Evolutionary conservation across 1,139 yeast species (phyloP), one percentile per base, ranked within the genome.

Genomic region (Candida tropicalis): DNA sequence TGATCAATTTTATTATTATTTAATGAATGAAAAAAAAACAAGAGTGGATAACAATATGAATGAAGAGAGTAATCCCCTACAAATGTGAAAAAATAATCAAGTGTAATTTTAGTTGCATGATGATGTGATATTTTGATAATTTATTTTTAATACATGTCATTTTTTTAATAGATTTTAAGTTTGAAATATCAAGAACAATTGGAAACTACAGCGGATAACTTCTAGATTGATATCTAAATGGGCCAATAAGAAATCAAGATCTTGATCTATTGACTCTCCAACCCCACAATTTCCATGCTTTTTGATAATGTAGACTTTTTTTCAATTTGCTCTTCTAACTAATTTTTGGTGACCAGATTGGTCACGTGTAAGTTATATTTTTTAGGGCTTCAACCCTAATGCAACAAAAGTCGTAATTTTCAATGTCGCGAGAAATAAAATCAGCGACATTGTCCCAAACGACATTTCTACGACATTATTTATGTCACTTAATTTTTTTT

Each of bases 41-140:
- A 6, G 8, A 28, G n/a, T n/a, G n/a, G n/a, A n/a, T n/a, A n/a
- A n/a, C n/a, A n/a, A n/a, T n/a, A 34, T 24, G 22, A 15, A 34
- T 13, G 25, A 18, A 24, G 31, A 13, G 16, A 24, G 15, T 23
- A 2, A 13, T 8, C n/a, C n/a, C n/a, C n/a, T n/a, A n/a, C n/a
- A n/a, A n/a, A n/a, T n/a, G n/a, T n/a, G n/a, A n/a, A 20, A 20
- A 20, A 20, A 28, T 31, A 25, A 38, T 22, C 15, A 39, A 28
- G 23, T 39, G 41, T 35, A 39, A 29, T 37, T 37, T 37, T 37
- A 37, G 40, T 37, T 37, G 40, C 40, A 37, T 37, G 20, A 37
- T 37, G 40, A 37, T 27, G 32, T 37, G 40, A 18, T 20, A 26
- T 36, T 20, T 27, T 26, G 27, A 17, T 25, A 27, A 35, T 28